These are phyloP conservation scores for Corymbia citriodora DNA, from an alignment of 441 rosid genomes.

Conservation along the genomic window DNA sequence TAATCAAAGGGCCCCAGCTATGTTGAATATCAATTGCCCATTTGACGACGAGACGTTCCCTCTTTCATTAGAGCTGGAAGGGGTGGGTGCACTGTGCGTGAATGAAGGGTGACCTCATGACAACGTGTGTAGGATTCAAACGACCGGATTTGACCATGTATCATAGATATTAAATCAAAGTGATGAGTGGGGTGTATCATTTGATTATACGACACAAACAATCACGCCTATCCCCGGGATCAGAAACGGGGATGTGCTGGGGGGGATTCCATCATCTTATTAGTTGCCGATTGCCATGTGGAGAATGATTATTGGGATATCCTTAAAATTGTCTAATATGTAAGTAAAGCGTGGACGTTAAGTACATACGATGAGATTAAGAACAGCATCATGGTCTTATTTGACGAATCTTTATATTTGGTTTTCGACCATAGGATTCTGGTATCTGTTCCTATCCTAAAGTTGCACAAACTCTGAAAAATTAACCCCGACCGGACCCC, in stretches of 20 bases:
- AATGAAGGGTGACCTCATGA: background rate
- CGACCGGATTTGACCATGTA: background rate
- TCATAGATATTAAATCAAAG: background rate
- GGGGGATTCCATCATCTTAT: background rate
- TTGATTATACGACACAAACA: background rate
- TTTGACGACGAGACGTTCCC: background rate
- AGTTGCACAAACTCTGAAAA: background rate
- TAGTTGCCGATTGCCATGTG: background rate
- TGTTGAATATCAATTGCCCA: background rate
- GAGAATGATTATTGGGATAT: background rate
- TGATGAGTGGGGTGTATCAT: background rate
- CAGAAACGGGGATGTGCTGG: slow-evolving; percentile 3
- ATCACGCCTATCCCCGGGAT: background rate
- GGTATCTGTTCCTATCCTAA: slow-evolving; percentile 31
- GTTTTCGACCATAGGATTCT: slow-evolving; percentile 16
- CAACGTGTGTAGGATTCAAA: background rate
- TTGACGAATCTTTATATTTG: background rate
- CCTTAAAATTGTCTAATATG: background rate
- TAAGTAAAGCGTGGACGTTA: background rate
- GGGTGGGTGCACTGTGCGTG: background rate
- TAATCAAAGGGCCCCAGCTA: background rate
- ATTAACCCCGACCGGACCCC: slow-evolving; percentile 34
- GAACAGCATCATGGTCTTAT: background rate
- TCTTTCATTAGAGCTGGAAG: background rate
- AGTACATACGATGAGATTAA: background rate